These are phyloP conservation scores for Scenedesmus sp. DNA, from an alignment of 163 green algal species.

Conservation along the genomic window DNA sequence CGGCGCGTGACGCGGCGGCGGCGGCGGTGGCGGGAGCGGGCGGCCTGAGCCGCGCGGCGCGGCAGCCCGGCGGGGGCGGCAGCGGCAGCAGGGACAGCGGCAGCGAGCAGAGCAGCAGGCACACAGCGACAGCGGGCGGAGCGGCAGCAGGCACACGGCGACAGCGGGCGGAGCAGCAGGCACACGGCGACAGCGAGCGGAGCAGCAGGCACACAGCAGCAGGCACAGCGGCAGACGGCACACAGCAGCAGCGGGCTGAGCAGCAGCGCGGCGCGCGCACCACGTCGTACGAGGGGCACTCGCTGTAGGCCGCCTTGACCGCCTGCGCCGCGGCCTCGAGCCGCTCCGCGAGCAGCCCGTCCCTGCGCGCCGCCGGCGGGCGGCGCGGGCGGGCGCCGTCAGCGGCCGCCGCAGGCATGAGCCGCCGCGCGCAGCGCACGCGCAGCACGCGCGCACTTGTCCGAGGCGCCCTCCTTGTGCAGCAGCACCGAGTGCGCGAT, in stretches of 20 bases:
- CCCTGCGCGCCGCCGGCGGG: neutral
- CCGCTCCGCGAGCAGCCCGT: conserved; percentile 67
- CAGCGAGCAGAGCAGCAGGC: neutral
- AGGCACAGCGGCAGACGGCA: neutral
- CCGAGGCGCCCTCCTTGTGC: conserved; percentile 54
- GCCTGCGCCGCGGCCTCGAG: conserved; percentile 77
- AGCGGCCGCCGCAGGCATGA: too few species aligned
- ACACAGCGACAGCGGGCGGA: neutral
- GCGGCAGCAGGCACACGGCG: neutral
- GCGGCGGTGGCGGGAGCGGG: too few species aligned
- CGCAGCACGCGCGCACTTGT: conserved; percentile 37
- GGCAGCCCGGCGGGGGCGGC: neutral
- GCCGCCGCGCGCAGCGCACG: too few species aligned
- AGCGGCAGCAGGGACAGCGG: neutral
- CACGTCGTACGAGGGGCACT: conserved; percentile 92
- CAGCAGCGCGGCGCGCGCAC: conserved; percentile 25
- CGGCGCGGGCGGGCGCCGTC: too few species aligned
- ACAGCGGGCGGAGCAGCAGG: neutral
- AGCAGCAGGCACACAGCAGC: neutral
- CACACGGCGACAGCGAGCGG: neutral
- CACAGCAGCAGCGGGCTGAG: neutral
- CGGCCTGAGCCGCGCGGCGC: too few species aligned
- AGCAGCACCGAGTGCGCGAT: conserved; percentile 86
- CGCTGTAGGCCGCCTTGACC: conserved; percentile 90
- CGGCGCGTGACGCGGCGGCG: neutral